Base-by-base conservation (phyloP, 768 basidiomycete genomes). In the Grammothele lineata region DNA sequence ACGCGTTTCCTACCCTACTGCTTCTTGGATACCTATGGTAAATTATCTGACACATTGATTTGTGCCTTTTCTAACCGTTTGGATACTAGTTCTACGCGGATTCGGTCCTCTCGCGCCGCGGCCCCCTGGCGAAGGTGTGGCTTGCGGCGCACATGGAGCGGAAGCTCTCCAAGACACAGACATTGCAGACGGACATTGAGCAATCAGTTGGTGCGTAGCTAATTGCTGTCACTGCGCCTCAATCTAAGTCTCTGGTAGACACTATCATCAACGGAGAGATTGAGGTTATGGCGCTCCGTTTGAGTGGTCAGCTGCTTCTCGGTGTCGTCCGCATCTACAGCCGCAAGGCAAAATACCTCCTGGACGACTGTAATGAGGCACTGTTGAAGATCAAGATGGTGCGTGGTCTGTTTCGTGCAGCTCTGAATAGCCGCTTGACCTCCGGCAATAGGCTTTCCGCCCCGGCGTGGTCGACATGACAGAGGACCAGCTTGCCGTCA, bases 261-360 rank as follows among this genome's bases (percentile, higher is more conserved):
- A 93, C 92, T 17, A 99, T 98, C 61, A 85, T 97, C 76, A 88
- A 84, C 17, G 88, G 94, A 66, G 92, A 96, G 63, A 77, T 89
- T 39, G 92, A 91, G 62, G 67, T 89, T 37, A 94, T 97, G 84
- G 93, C 95, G 3, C 83, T 98, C 22, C 85, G 96, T 40, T 73
- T 98, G n/a, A 96, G 92, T 36, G 96, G 96, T 5, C 96, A 98
- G 58, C 75, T 99, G 38, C 79, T 99, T 45, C 80, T 99, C 35
- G 96, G 96, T 57, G 95, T 99, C 37, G 92, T 95, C 44, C 80
- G 96, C 46, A 98, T 99, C 61, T 99, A 99, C 67, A 93, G 92
- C 60, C 77, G 95, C 36, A 99, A 99, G 65, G 93, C 94, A 15
- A 96, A 97, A 62, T 99, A 99, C 66, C 77, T 99, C 3, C 70